These are phyloP conservation scores for Pyrenochaeta sp. DNA, from an alignment of 2,329 filamentous ascomycete species.

Conservation along the genomic window DNA sequence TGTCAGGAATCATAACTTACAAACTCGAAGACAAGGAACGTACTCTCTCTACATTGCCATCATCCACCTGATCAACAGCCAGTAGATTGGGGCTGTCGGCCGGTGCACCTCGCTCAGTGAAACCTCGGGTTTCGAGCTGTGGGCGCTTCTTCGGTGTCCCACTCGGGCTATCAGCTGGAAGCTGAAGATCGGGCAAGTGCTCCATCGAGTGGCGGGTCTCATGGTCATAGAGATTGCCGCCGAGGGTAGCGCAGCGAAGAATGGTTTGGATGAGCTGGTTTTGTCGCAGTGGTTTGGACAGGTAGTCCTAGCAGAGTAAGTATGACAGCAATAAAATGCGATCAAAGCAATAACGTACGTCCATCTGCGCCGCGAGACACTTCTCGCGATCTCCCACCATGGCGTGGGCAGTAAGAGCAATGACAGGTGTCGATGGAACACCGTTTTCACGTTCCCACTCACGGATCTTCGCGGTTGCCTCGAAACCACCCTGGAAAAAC, in stretches of 20 bases:
- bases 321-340: neutral
- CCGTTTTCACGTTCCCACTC: slow-evolving; percentile 88
- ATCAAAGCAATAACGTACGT: slow-evolving; percentile 53
- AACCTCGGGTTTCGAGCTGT: slow-evolving; percentile 67
- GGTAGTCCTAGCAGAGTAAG: slow-evolving; percentile 70
- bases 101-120: slow-evolving; percentile 71
- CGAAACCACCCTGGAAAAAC: slow-evolving; percentile 78
- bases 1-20: slow-evolving; percentile 22
- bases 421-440: slow-evolving; percentile 87
- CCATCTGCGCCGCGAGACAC: slow-evolving; percentile 98
- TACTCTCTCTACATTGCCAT: slow-evolving; percentile 64
- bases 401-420: slow-evolving; percentile 94
- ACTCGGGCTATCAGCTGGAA: slow-evolving; percentile 15
- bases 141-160: slow-evolving; percentile 53
- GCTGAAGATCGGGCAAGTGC: slow-evolving; percentile 47
- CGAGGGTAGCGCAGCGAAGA: slow-evolving; percentile 92
- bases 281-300: slow-evolving; percentile 95
- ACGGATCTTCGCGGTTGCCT: slow-evolving; percentile 94
- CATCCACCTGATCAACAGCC: slow-evolving; percentile 68
- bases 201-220: slow-evolving; percentile 35
- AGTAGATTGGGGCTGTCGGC: slow-evolving; percentile 70
- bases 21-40: slow-evolving; percentile 41
- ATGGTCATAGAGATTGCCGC: slow-evolving; percentile 81
- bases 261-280: slow-evolving; percentile 98
- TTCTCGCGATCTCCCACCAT: slow-evolving; percentile 99